Evolutionary conservation across 331 rosid genomes (phyloP), one percentile per base, ranked within the genome.

Genomic region (Stylosanthes scabra): DNA sequence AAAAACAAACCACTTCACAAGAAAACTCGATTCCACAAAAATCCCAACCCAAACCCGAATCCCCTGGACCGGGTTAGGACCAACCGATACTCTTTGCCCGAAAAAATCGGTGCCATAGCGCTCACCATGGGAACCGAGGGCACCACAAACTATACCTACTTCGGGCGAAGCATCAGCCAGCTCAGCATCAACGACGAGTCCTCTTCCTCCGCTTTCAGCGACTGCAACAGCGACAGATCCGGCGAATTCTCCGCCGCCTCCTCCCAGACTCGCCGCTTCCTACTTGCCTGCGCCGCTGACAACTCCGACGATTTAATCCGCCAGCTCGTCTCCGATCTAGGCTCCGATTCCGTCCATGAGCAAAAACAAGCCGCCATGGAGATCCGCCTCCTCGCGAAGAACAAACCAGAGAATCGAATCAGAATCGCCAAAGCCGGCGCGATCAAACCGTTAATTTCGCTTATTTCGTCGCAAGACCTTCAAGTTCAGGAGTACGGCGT

Each of bases 351-450:
- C 46, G 45, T 75, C 66, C 96, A 88, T 14, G 97, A 87, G 34
- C 92, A 90, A 67, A 94, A 94, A 71, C 99, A 94, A 50, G 97
- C 99, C 34, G 99, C 97, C 45, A 80, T 91, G 97, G 96, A 90
- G 85, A 87, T 94, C 84, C 86, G 99, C 10, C 87, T 95, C 8
- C 93, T 95, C 13, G 96, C 97, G 2, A 95, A 95, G 71, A 90
- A 95, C 76, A 92, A 88, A 27, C 74, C 92, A 0, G 99, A 95
- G 41, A 92, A 92, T 70, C 91, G 97, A 16, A 56, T 90, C 49
- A 88, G 60, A 87, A 89, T 94, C 66, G 97, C 93, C 0, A 77
- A 77, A 56, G 88, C 88, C 16, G 98, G 97, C 9, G 97, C 96
- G 12, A 85, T 94, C 3, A 84, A 78, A 72, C 98, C 98, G 15